A percentile compares a stretch with the other conserved stretches of the same genome.
These are phyloP conservation scores for Bjerkandera adusta DNA, from an alignment of 1,284 basidiomycete species.

Conservation along the genomic window DNA sequence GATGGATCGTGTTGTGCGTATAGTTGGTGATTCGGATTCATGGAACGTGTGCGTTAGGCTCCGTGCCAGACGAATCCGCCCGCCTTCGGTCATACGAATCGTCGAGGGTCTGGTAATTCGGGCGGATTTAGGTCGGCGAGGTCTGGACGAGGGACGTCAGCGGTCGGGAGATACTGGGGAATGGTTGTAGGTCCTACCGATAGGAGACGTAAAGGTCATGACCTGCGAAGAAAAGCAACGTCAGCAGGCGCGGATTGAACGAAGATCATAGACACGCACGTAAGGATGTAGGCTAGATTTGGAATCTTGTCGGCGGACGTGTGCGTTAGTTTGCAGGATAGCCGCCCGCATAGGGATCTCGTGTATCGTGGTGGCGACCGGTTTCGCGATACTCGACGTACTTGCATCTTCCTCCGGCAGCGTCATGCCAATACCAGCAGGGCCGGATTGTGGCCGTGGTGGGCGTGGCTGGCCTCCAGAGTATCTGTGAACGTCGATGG, in stretches of 20 bases:
- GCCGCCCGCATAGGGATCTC: background rate
- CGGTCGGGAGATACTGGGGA: background rate
- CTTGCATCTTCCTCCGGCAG: background rate
- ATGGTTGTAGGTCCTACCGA: constrained; percentile 22
- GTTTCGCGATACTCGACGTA: constrained; percentile 4
- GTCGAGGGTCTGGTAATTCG: no score
- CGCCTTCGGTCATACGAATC: no score
- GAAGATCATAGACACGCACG: constrained; percentile 22
- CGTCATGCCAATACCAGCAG: background rate
- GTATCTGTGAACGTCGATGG: background rate
- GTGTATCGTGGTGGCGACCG: background rate
- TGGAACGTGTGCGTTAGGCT: no score
- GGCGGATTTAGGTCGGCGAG: constrained; percentile 10
- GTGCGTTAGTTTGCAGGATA: background rate
- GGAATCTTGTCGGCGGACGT: constrained; percentile 18
- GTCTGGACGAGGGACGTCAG: background rate
- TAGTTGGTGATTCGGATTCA: no score
- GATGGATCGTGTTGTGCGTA: no score
- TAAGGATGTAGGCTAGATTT: constrained; percentile 32
- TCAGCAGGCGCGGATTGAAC: background rate
- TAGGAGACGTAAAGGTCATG: constrained; percentile 32
- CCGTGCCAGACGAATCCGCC: no score
- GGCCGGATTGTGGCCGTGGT: no score
- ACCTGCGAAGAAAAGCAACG: constrained; percentile 18
- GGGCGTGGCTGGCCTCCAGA: background rate